Evolutionary conservation across 139 green algal genomes (phyloP), one percentile per base, ranked within the genome.

Genomic region (Chlamydomonas sp.): DNA sequence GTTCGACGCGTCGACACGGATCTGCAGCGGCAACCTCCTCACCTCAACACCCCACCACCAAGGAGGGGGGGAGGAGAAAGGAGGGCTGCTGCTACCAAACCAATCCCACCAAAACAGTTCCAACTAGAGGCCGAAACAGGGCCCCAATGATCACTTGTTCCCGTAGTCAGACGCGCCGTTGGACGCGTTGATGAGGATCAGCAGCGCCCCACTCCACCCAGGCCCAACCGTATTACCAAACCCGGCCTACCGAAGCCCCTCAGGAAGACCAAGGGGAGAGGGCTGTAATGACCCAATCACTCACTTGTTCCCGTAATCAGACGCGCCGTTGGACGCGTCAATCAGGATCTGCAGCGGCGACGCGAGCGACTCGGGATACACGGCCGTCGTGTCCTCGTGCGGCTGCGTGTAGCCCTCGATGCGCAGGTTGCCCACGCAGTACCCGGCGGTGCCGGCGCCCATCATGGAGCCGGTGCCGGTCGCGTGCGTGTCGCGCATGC

Each of bases 281-380:
- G n/a, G n/a, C n/a, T n/a, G n/a, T n/a, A n/a, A n/a, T n/a, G n/a
- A n/a, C n/a, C n/a, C n/a, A n/a, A n/a, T n/a, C n/a, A n/a, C n/a
- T n/a, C n/a, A n/a, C 85, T 98, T 98, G 88, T 99, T 99, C 73
- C 95, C 95, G 60, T 98, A 97, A 80, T 98, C 95, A 5, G 82
- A 94, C 47, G 93, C 94, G 29, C 92, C 95, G 77, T 99, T 96
- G 73, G 86, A 96, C n/a, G 95, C 93, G 63, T 99, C 95, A 36
- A 97, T 95, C 22, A 99, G 78, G 66, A 99, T 98, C 81, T 98
- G 92, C 48, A 49, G 65, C 8, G 65, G 65, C 3, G 38, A 43
- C 3, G 65, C 65, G 43, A 71, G 65, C 43, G 43, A 63, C 20
- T 39, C 13, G 16, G 72, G 72, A 30, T 77, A 77, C 24, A 43